Evolutionary conservation across 2,329 filamentous ascomycete genomes (phyloP).

Genomic region (Stemphylium lycopersici): DNA sequence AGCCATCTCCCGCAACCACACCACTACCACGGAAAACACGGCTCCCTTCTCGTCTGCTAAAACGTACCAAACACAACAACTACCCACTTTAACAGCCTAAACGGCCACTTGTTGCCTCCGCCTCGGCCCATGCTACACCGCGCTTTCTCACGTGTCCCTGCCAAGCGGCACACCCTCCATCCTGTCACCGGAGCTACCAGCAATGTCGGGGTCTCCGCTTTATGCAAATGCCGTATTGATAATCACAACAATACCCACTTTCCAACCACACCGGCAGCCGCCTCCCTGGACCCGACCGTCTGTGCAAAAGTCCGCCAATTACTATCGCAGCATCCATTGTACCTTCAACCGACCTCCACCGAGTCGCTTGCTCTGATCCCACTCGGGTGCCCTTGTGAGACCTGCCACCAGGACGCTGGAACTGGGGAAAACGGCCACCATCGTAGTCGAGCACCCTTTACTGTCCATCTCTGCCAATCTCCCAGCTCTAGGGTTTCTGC

Average conservation of each 20-base stretch:
- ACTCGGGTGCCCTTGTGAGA: slow-evolving; percentile 2
- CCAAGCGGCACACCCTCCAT: slow-evolving; percentile 5
- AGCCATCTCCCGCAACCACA: not conserved
- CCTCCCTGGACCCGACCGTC: slow-evolving; percentile 5
- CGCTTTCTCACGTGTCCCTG: slow-evolving; percentile 8
- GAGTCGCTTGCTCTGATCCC: slow-evolving; percentile 7
- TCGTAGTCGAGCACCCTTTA: not conserved
- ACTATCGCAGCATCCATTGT: not conserved
- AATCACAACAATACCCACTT: slow-evolving; percentile 10
- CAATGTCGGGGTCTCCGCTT: slow-evolving; percentile 9
- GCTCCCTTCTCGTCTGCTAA: slow-evolving; percentile 2
- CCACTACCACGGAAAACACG: slow-evolving; percentile 10
- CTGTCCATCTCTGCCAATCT: not conserved
- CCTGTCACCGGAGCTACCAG: slow-evolving; percentile 2
- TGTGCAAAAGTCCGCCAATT: slow-evolving; percentile 6
- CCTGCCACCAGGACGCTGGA: slow-evolving; percentile 9
- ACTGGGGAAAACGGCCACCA: slow-evolving; percentile 11
- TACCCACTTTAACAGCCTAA: slow-evolving; percentile 5
- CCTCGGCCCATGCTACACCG: slow-evolving; percentile 5
- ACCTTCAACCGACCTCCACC: slow-evolving; percentile 1
- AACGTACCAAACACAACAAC: slow-evolving; percentile 3
- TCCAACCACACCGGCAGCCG: not conserved
- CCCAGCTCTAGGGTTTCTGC: slow-evolving; percentile 1
- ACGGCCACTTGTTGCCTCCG: not conserved
- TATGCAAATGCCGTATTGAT: slow-evolving; percentile 11